Conservation (phyloP, 2,329 filamentous ascomycete species). For the Scortechinia acanthostroma region DNA sequence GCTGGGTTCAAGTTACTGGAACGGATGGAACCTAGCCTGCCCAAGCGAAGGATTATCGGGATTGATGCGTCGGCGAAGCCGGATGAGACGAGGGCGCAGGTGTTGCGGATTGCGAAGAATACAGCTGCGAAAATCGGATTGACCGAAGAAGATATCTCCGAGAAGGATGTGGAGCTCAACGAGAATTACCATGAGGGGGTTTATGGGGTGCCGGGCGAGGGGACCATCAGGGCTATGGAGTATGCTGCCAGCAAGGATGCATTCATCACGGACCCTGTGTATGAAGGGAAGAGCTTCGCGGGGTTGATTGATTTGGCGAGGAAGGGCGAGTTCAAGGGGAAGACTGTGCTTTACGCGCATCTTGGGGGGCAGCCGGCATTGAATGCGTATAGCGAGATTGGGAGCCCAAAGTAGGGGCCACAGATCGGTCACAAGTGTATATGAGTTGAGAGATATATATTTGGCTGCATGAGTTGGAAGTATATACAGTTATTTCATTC, state of each 20-base stretch:
- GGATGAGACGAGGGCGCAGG: slow-evolving; percentile 55
- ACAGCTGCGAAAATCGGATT: slow-evolving; percentile 60
- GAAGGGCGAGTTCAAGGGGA: slow-evolving; percentile 49
- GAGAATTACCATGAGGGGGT: slow-evolving; percentile 57
- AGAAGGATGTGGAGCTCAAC: slow-evolving; percentile 55
- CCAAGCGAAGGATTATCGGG: slow-evolving; percentile 49
- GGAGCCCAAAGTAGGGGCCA: slow-evolving; percentile 6
- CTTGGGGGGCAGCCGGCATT: slow-evolving; percentile 64
- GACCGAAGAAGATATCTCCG: slow-evolving; percentile 47
- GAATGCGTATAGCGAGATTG: slow-evolving; percentile 54
- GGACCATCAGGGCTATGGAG: slow-evolving; percentile 62
- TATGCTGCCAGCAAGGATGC: slow-evolving; percentile 64
- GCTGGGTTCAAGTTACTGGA: slow-evolving; percentile 60
- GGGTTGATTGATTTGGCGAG: slow-evolving; percentile 65
- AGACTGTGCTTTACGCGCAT: slow-evolving; percentile 68
- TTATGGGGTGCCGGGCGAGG: slow-evolving; percentile 61
- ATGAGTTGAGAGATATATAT: background rate
- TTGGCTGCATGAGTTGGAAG: no score
- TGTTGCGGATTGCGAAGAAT: slow-evolving; percentile 57
- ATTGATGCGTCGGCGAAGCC: slow-evolving; percentile 59
- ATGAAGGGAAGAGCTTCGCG: slow-evolving; percentile 70
- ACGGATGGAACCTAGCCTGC: slow-evolving; percentile 33
- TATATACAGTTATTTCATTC: no score
- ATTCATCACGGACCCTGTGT: slow-evolving; percentile 70
- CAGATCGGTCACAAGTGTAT: background rate